Evolutionary conservation across 2,329 filamentous ascomycete genomes (phyloP).

Genomic region (Chrysosporium keratinophilum): DNA sequence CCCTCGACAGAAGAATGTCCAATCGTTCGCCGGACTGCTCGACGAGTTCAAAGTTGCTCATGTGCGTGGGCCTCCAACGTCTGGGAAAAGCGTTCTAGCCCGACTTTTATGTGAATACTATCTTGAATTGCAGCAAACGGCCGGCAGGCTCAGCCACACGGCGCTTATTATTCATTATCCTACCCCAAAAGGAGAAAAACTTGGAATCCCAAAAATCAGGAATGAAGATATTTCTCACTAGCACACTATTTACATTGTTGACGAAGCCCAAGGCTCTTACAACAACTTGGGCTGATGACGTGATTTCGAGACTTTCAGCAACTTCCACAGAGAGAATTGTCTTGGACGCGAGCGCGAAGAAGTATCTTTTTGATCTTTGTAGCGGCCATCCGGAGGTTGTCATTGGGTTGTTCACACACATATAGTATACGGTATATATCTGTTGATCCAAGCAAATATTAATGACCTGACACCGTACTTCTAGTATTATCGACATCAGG

Average conservation of each 20-base stretch:
- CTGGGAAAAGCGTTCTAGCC: slow-evolving; percentile 5
- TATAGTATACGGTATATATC: slow-evolving; percentile 6
- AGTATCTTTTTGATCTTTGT: background rate
- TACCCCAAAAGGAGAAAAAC: too few species aligned
- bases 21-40: background rate
- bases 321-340: too few species aligned
- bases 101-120: background rate
- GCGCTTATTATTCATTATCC: background rate
- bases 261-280: too few species aligned
- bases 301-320: too few species aligned
- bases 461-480: too few species aligned
- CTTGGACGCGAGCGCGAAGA: background rate
- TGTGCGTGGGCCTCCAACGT: slow-evolving; percentile 7
- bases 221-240: too few species aligned
- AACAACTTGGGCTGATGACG: background rate
- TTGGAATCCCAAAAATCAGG: too few species aligned
- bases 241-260: too few species aligned
- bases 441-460: too few species aligned
- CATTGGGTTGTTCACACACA: too few species aligned
- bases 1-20: slow-evolving; percentile 1
- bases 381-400: slow-evolving; percentile 10
- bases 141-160: background rate
- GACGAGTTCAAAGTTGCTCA: background rate
- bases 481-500: too few species aligned
- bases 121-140: background rate